Conservation (phyloP, 352 stramenopile genomes). For the Phytophthora fragariaefolia region DNA sequence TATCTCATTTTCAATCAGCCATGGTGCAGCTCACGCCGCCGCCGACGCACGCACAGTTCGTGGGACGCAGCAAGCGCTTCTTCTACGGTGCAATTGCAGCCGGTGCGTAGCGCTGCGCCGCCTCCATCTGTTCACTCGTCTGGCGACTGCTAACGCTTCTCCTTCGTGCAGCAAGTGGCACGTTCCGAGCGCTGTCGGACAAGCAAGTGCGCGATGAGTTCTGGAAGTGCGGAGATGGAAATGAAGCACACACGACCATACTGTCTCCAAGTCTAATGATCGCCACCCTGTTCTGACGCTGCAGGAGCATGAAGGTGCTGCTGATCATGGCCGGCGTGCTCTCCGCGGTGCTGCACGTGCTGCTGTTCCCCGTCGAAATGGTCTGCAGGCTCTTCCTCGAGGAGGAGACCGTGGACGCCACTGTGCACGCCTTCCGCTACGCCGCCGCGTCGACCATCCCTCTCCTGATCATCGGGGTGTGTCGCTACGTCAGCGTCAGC, state of each 20-base stretch:
- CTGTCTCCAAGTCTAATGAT: slow-evolving; percentile 11
- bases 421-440: slow-evolving; percentile 60
- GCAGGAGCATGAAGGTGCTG: slow-evolving; percentile 57
- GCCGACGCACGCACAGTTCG: slow-evolving; percentile 17
- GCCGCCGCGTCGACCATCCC: slow-evolving; percentile 56
- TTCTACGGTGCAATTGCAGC: slow-evolving; percentile 37
- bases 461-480: slow-evolving; percentile 60
- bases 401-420: slow-evolving; percentile 50
- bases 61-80: slow-evolving; percentile 42
- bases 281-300: background rate
- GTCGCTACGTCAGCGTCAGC: slow-evolving; percentile 60
- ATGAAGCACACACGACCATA: no score
- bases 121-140: background rate
- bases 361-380: slow-evolving; percentile 72
- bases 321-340: slow-evolving; percentile 62
- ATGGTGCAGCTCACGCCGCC: slow-evolving; percentile 11
- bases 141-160: background rate
- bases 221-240: slow-evolving; percentile 41
- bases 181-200: slow-evolving; percentile 51
- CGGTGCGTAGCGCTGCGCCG: slow-evolving; percentile 23
- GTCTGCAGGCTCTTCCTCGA: slow-evolving; percentile 50
- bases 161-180: slow-evolving; percentile 25
- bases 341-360: slow-evolving; percentile 48
- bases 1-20: slow-evolving; percentile 18
- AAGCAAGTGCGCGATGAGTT: slow-evolving; percentile 56